phyloP scores from a whole-genome alignment of 2,329 filamentous ascomycete genomes.

The Epichloe uncinata region DNA sequence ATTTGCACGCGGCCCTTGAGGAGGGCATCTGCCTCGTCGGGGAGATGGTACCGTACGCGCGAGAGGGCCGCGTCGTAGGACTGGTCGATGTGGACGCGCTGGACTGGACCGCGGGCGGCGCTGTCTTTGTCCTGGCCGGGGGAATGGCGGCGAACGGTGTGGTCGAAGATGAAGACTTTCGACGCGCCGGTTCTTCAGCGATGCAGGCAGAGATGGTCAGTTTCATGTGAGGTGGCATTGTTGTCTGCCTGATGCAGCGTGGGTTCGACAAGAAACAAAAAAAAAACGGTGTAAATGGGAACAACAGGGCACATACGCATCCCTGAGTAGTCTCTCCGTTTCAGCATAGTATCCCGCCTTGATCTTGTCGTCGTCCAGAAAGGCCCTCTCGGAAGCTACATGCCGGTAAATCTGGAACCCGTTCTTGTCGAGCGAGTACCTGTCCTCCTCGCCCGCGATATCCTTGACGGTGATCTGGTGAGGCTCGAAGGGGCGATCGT shows the following conservation, averaged over 20 bases:
- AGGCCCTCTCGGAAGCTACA: constrained; percentile 21
- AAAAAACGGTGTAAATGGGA: background rate
- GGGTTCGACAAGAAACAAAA: no score
- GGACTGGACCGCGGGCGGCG: constrained; percentile 25
- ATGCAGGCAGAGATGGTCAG: no score
- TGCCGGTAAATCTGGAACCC: constrained; percentile 24
- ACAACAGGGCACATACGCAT: constrained; percentile 25
- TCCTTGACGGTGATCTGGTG: constrained; percentile 21
- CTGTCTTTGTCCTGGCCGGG: constrained; percentile 30
- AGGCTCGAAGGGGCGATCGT: constrained; percentile 14
- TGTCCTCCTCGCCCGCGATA: constrained; percentile 21
- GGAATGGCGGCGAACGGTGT: constrained; percentile 35
- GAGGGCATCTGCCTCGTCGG: constrained; percentile 29
- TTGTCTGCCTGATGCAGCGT: no score
- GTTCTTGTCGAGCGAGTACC: constrained; percentile 23
- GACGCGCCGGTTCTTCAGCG: constrained; percentile 36
- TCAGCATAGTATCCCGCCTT: constrained; percentile 57
- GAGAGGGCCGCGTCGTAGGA: constrained; percentile 32
- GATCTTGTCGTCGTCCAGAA: constrained; percentile 46
- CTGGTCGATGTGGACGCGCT: constrained; percentile 45
- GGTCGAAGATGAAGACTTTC: constrained; percentile 47
- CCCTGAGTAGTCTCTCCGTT: constrained; percentile 52
- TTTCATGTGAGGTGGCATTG: no score
- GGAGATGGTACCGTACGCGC: constrained; percentile 27
- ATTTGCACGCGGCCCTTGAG: constrained; percentile 34